Evolutionary conservation across 805 yeast genomes (phyloP).

Genomic region (Cyberlindnera euphorbiae): DNA sequence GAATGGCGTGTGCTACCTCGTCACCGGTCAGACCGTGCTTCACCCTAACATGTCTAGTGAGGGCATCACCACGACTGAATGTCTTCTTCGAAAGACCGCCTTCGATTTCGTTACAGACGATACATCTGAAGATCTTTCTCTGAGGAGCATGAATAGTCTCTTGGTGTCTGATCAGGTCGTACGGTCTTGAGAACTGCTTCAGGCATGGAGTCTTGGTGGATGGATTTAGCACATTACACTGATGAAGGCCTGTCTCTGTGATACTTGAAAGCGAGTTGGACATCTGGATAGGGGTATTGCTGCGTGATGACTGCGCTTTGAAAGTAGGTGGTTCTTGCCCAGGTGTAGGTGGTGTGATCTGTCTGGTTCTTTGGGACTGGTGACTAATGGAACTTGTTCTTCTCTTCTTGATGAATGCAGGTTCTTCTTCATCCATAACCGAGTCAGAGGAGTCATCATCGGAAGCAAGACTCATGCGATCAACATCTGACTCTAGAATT

Average conservation of each 20-base stretch:
- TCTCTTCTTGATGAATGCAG: constrained; percentile 5
- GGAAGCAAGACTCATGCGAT: constrained; percentile 38
- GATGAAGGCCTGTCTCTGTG: constrained; percentile 28
- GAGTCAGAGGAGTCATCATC: constrained; percentile 28
- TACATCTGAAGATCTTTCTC: constrained; percentile 81
- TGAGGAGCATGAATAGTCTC: constrained; percentile 92
- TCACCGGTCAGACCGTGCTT: constrained; percentile 72
- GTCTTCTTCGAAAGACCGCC: constrained; percentile 54
- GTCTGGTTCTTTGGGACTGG: too few relatives aligned
- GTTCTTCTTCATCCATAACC: constrained; percentile 20
- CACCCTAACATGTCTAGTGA: constrained; percentile 87
- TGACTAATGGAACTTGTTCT: constrained; percentile 3
- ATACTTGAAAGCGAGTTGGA: constrained; percentile 2
- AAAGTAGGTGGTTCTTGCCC: neutral
- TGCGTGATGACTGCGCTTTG: neutral
- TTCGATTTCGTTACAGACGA: constrained; percentile 48
- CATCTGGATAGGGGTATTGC: neutral
- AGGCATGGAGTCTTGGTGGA: constrained; percentile 59
- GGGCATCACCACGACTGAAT: constrained; percentile 90
- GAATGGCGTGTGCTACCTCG: constrained; percentile 66
- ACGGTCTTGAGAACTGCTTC: constrained; percentile 87
- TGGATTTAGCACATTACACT: constrained; percentile 57
- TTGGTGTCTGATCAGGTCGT: constrained; percentile 91
- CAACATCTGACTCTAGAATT: constrained; percentile 38
- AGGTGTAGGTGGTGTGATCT: constrained; percentile 2